These are phyloP conservation scores for Begonia fuchsioides DNA, from an alignment of 306 rosid species.

Conservation along the genomic window DNA sequence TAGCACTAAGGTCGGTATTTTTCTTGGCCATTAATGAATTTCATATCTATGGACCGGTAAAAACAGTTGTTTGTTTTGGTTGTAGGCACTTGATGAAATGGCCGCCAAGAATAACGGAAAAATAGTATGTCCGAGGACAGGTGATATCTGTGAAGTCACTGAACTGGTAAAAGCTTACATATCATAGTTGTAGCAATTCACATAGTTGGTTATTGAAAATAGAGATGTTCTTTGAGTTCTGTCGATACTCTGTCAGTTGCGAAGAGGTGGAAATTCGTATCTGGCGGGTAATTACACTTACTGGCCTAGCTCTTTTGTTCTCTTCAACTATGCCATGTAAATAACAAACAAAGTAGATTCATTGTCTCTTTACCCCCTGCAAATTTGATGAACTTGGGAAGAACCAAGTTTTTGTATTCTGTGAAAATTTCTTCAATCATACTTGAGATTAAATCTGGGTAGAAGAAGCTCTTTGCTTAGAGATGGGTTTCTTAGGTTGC, in stretches of 20 bases:
- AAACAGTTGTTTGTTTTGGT: neutral
- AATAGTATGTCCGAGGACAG: constrained; percentile 81
- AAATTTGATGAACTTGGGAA: no score
- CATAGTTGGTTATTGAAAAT: neutral
- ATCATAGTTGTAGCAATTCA: constrained; percentile 24
- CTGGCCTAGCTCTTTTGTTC: no score
- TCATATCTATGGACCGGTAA: neutral
- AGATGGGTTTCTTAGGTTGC: no score
- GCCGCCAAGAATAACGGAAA: constrained; percentile 59
- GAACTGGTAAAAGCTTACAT: constrained; percentile 72
- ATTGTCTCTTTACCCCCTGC: no score
- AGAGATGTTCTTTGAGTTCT: neutral
- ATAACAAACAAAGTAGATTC: no score
- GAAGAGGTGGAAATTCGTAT: no score
- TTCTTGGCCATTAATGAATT: neutral
- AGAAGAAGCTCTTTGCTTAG: no score
- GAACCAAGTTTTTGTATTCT: no score
- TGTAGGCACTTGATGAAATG: constrained; percentile 91
- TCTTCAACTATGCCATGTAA: no score
- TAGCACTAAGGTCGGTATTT: constrained; percentile 57
- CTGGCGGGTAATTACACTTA: no score
- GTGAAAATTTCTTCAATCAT: no score
- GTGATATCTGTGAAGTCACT: constrained; percentile 33
- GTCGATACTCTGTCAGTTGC: neutral
- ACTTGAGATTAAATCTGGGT: no score